These are phyloP conservation scores for Salvia splendens DNA, from an alignment of 257 asterid genomes.

Conservation along the genomic window DNA sequence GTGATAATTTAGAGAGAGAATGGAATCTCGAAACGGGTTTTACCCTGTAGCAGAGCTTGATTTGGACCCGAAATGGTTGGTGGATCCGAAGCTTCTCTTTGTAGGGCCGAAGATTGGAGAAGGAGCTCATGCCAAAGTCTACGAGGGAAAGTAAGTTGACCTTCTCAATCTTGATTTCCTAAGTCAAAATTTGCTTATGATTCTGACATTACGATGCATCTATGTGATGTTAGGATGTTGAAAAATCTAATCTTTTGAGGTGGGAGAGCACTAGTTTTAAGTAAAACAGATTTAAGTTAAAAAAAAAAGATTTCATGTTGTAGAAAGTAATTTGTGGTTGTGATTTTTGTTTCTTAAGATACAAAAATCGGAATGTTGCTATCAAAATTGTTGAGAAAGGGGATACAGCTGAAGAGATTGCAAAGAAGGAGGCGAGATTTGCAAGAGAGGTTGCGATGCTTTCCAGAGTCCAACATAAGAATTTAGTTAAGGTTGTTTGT, in stretches of 20 bases:
- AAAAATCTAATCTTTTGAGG: slow-evolving; percentile 7
- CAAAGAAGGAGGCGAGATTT: slow-evolving; percentile 66
- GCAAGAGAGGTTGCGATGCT: slow-evolving; percentile 87
- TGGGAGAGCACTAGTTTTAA: neutral
- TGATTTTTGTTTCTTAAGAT: slow-evolving; percentile 44
- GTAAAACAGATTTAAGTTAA: neutral
- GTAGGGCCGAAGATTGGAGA: slow-evolving; percentile 98
- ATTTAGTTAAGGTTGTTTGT: slow-evolving; percentile 89
- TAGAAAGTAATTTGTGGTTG: neutral
- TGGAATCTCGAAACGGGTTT: slow-evolving; percentile 78
- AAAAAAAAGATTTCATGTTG: neutral
- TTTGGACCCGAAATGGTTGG: slow-evolving; percentile 76
- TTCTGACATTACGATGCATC: neutral
- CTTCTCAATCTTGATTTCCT: slow-evolving; percentile 32
- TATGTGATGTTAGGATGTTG: slow-evolving; percentile 10
- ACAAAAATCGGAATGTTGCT: slow-evolving; percentile 85
- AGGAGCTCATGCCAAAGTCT: slow-evolving; percentile 97
- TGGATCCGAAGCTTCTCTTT: slow-evolving; percentile 86
- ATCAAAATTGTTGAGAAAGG: slow-evolving; percentile 76
- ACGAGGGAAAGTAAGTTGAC: slow-evolving; percentile 90
- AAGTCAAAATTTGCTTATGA: slow-evolving; percentile 2
- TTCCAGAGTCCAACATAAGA: slow-evolving; percentile 88
- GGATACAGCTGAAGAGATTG: slow-evolving; percentile 72
- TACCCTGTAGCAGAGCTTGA: slow-evolving; percentile 60
- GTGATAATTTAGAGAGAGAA: slow-evolving; percentile 27